Evolutionary conservation across 768 basidiomycete genomes (phyloP), one percentile per base, ranked within the genome.

Genomic region (Pleurotus ostreatus): DNA sequence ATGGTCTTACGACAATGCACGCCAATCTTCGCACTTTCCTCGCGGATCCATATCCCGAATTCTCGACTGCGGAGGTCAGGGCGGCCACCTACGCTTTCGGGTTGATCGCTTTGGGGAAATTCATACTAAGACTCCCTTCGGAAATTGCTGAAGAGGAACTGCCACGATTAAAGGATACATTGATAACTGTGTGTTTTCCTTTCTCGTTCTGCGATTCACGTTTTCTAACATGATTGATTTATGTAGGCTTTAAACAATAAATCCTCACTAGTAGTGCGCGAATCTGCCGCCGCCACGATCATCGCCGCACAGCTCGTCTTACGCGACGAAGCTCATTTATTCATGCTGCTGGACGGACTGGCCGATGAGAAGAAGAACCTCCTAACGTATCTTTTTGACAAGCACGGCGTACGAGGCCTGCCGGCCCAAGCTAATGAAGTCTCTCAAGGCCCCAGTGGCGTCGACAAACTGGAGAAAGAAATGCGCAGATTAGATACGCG

Each of bases 311-410:
- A 94, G 62, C 75, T 92, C 30, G 85, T 93, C 55, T 73, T 94
- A 40, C 81, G 84, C 22, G 92, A 94, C 64, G 92, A 94, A 66
- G 84, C 85, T 0, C 89, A 92, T 61, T 74, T 94, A 1, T 94
- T 94, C 62, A 75, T 82, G 38, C 80, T 94, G 15, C 73, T 94
- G 45, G 89, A 91, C 56, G 89, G 88, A 4, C 76, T 94, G 41
- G 84, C 89, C n/a, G 88, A 92, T 58, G 90, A 91, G 63, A 92
- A 94, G 78, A 93, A 92, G 77, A 93, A 94, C 65, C 74, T 94
- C 15, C 74, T 94, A 48, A 92, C 92, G 1, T 94, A 94, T 61
- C 75, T 92, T 56, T 94, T 94, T 61, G 92, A 93, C 68, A 94
- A 93, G 68, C 89, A 93, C 63, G 85, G 85, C 30, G 88, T 81